phyloP scores from a whole-genome alignment of 139 green algal species.

The Chlorella sp. region DNA sequence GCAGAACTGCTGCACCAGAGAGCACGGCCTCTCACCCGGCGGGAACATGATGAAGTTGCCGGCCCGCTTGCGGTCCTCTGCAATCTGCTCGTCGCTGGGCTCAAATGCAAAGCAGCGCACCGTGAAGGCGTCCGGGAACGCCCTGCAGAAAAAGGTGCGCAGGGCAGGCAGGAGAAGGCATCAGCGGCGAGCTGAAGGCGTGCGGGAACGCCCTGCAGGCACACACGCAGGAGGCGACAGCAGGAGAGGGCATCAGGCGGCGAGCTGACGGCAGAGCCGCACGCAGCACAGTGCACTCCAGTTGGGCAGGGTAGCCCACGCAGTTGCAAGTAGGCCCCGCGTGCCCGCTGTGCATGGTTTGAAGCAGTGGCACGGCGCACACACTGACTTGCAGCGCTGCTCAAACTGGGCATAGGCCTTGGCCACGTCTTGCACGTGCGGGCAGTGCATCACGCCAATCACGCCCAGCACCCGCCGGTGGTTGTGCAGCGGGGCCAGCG shows the following conservation, averaged over 20 bases:
- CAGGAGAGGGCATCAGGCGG: background rate
- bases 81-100: constrained; percentile 64
- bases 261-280: background rate
- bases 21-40: constrained; percentile 18
- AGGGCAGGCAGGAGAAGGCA: background rate
- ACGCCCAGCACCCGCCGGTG: constrained; percentile 74
- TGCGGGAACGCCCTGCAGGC: too few species aligned
- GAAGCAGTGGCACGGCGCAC: too few species aligned
- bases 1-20: too few species aligned
- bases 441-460: constrained; percentile 83
- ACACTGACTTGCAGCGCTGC: constrained; percentile 41
- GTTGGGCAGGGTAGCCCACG: too few species aligned
- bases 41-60: constrained; percentile 83
- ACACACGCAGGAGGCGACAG: background rate
- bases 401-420: constrained; percentile 65
- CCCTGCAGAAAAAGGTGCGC: constrained; percentile 21
- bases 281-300: background rate
- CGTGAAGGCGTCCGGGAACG: constrained; percentile 74
- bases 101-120: constrained; percentile 86
- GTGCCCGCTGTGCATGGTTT: too few species aligned
- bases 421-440: constrained; percentile 48
- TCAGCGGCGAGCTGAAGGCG: too few species aligned
- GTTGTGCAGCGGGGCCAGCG: constrained; percentile 63
- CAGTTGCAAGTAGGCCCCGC: too few species aligned
- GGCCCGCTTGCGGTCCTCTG: constrained; percentile 49